These are phyloP conservation scores for Cardamine occulta DNA, from an alignment of 345 rosid species.

Conservation along the genomic window DNA sequence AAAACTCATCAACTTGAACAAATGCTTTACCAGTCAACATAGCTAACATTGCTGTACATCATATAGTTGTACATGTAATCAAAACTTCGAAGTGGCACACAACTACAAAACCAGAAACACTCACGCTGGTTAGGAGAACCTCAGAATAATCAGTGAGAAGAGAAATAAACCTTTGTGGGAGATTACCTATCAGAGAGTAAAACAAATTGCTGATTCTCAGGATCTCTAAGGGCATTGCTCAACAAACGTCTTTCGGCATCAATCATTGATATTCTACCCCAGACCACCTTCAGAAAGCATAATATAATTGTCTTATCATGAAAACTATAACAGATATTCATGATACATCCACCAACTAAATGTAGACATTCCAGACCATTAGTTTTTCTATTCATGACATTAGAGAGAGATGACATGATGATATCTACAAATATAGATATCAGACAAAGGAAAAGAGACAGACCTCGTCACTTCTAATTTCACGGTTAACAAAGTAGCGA, in stretches of 20 bases:
- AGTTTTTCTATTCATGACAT: not conserved
- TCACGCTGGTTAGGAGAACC: constrained; percentile 3
- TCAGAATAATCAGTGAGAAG: constrained; percentile 21
- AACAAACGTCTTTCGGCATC: constrained; percentile 93
- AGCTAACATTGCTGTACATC: constrained; percentile 85
- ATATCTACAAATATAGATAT: constrained; percentile 19
- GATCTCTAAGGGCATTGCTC: constrained; percentile 83
- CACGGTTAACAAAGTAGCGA: constrained; percentile 73
- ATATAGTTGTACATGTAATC: constrained; percentile 86
- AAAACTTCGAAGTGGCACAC: constrained; percentile 87
- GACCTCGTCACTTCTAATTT: constrained; percentile 79
- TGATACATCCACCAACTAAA: constrained; percentile 33
- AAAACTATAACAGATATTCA: constrained; percentile 11
- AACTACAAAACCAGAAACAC: constrained; percentile 62
- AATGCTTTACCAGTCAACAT: constrained; percentile 74
- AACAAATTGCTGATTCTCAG: constrained; percentile 92
- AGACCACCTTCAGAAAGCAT: constrained; percentile 68
- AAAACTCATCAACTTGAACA: constrained; percentile 3
- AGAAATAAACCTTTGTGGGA: not conserved
- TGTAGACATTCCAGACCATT: not conserved
- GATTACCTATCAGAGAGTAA: constrained; percentile 93
- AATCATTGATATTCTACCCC: constrained; percentile 98
- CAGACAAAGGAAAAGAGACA: constrained; percentile 18
- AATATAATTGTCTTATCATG: constrained; percentile 23
- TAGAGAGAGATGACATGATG: constrained; percentile 27